Evolutionary conservation across 78 protist species (phyloP).

Genomic region (Dictyostelium firmibasis): DNA sequence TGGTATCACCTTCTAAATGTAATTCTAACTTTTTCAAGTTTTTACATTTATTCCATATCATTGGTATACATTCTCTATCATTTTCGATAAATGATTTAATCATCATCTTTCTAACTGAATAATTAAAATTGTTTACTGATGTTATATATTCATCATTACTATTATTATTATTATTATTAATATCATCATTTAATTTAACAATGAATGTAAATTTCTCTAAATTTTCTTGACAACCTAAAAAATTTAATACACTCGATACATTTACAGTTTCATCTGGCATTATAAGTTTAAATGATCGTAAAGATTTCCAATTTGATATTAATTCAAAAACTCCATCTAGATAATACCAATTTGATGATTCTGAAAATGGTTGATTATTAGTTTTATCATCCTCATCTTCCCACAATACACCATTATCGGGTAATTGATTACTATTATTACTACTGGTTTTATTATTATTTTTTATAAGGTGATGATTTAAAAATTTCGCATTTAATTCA

Average conservation of each 20-base stretch:
- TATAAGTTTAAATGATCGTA: neutral
- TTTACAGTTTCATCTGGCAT: conserved; percentile 1
- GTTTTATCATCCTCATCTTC: neutral
- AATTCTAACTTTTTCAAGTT: neutral
- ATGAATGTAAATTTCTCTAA: neutral
- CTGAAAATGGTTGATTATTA: neutral
- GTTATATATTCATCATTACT: neutral
- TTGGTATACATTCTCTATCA: neutral
- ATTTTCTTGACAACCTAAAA: neutral
- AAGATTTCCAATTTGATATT: neutral
- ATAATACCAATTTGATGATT: neutral
- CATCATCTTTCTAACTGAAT: neutral
- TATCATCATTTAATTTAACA: conserved; percentile 5
- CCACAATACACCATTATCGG: neutral
- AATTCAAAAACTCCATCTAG: neutral
- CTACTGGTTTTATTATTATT: neutral
- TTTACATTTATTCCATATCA: neutral
- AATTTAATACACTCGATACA: neutral
- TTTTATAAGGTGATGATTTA: neutral
- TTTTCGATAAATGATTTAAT: neutral
- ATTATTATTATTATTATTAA: neutral
- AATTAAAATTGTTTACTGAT: neutral
- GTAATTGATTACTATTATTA: neutral
- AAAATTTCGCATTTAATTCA: conserved; percentile 1
- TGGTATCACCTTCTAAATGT: neutral